Evolutionary conservation across 2,329 filamentous ascomycete species (phyloP).

Genomic region (Rutstroemia sp.): DNA sequence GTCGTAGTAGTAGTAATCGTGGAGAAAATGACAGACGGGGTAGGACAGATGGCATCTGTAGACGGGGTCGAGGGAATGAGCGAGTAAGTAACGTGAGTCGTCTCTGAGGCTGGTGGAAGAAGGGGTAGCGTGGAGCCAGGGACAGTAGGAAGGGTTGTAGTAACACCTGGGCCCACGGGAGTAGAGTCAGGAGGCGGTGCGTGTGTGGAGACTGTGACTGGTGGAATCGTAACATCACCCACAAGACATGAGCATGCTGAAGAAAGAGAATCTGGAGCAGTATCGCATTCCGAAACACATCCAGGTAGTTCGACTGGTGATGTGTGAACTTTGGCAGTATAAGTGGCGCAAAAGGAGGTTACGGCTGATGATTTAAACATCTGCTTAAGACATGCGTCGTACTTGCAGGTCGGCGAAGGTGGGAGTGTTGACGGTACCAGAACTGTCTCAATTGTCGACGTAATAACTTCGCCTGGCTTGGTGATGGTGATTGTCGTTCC

Average conservation of each 20-base stretch:
- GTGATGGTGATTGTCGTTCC: background rate
- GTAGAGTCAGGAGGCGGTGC: background rate
- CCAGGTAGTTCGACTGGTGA: conserved; percentile 12
- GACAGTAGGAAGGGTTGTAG: background rate
- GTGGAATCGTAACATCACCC: background rate
- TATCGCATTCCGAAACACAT: conserved; percentile 9
- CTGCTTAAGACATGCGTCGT: conserved; percentile 18
- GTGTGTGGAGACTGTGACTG: background rate
- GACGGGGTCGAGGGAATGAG: background rate
- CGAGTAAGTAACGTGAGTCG: background rate
- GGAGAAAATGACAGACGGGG: background rate
- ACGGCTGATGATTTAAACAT: conserved; percentile 12
- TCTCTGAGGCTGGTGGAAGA: background rate
- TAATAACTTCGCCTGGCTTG: background rate
- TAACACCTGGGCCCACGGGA: background rate
- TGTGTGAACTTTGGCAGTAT: conserved; percentile 13
- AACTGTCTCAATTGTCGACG: background rate
- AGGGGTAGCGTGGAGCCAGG: background rate
- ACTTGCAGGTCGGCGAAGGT: conserved; percentile 8
- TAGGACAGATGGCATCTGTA: background rate
- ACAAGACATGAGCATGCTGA: conserved; percentile 17
- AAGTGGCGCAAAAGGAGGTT: conserved; percentile 17
- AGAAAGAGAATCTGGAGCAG: conserved; percentile 13
- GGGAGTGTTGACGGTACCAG: background rate
- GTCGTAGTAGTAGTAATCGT: conserved; percentile 2